Evolutionary conservation across 2,329 filamentous ascomycete species (phyloP).

Genomic region (Boeremia lycopersici): DNA sequence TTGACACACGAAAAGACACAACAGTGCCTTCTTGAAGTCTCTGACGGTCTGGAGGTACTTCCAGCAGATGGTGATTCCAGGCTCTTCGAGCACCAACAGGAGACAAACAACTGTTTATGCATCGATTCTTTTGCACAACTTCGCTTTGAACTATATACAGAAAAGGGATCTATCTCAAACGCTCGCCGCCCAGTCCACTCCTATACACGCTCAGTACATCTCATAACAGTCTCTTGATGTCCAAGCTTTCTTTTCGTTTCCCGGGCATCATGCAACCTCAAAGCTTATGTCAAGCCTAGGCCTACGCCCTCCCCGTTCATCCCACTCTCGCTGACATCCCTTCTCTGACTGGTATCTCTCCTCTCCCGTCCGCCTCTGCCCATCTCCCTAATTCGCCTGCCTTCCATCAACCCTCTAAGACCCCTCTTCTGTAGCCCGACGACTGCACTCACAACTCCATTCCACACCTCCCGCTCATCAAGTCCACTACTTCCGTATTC

Average conservation of each 20-base stretch:
- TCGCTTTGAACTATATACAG: constrained; percentile 12
- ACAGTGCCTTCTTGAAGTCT: too few species aligned
- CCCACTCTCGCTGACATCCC: constrained; percentile 4
- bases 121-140: background rate
- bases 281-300: constrained; percentile 1
- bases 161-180: constrained; percentile 8
- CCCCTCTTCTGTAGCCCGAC: constrained; percentile 96
- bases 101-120: background rate
- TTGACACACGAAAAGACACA: too few species aligned
- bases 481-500: constrained; percentile 44
- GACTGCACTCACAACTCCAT: constrained; percentile 80
- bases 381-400: constrained; percentile 80
- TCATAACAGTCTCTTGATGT: background rate
- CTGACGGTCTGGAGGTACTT: too few species aligned
- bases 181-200: background rate
- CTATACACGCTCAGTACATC: constrained; percentile 1
- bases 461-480: constrained; percentile 72
- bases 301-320: constrained; percentile 18
- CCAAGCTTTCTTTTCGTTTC: background rate
- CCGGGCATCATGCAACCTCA: background rate
- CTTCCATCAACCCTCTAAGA: constrained; percentile 91
- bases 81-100: too few species aligned
- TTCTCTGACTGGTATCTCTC: constrained; percentile 9
- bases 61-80: too few species aligned
- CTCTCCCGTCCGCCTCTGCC: constrained; percentile 47